Evolutionary conservation across 345 rosid species (phyloP), one percentile per base, ranked within the genome.

Genomic region (Ceriops zippeliana): DNA sequence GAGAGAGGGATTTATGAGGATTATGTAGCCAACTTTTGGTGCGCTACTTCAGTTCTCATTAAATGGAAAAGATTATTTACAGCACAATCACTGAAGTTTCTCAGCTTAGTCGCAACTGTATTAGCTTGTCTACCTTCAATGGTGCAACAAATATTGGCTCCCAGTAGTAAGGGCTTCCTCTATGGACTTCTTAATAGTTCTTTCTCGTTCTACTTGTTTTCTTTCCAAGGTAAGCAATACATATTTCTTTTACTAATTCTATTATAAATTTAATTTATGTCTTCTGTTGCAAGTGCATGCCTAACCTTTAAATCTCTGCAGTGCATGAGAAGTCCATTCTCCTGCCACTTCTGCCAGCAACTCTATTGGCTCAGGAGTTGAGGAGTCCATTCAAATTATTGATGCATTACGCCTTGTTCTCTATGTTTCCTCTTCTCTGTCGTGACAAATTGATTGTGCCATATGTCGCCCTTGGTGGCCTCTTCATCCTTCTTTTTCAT

Each of bases 1-100:
- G 96, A 91, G 78, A 90, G 99, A 74, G 98, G 99, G 58, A 82
- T 95, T 85, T 95, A 95, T 7, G 98, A 95, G 84, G 98, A 95
- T 74, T 90, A 91, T 73, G 98, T 95, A 38, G 98, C 98, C 42
- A 91, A 91, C 79, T 90, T 95, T 80, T 95, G 98, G 99, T 95
- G 99, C 76, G 75, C 93, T 42, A 75, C 90, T 28, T 91, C 96
- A 26, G 64, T 88, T 68, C 70, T 95, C 63, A 79, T 91, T 35
- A 95, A 95, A 82, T 91, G 98, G 98, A 95, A 95, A 77, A 86
- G 75, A 63, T 76, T 88, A 53, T 91, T 86, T 78, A 73, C 86
- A 34, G 83, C 88, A 56, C 86, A 58, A 34, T 79, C 85, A 13
- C 82, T 88, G 74, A 90, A 75, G 80, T 60, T 75, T 46, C 30